Percentiles rank a stretch among this genome's conserved stretches.
Evolutionary conservation across 805 yeast species (phyloP).

Genomic region (Wickerhamomyces bisporus): DNA sequence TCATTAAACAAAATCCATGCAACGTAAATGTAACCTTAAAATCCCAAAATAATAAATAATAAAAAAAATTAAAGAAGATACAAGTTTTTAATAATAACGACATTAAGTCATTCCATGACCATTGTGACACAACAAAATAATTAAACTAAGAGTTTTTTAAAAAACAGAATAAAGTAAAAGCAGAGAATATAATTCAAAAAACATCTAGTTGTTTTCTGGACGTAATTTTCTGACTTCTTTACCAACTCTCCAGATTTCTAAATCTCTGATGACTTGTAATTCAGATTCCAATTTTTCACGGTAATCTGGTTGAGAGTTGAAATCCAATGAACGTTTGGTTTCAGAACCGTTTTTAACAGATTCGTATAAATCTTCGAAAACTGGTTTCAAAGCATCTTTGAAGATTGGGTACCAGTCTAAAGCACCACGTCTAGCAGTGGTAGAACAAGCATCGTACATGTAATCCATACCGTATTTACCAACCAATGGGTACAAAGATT

Average conservation of each 20-base stretch:
- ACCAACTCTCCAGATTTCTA: slow-evolving; percentile 99
- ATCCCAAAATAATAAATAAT: slow-evolving; percentile 10
- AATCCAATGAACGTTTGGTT: slow-evolving; percentile 96
- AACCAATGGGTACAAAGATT: slow-evolving; percentile 96
- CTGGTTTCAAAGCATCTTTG: slow-evolving; percentile 98
- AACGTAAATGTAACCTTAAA: slow-evolving; percentile 12
- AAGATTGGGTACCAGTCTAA: slow-evolving; percentile 99
- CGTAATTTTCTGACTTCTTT: slow-evolving; percentile 99
- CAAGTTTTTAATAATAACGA: slow-evolving; percentile 2
- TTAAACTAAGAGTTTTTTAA: slow-evolving; percentile 11
- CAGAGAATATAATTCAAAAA: slow-evolving; percentile 1
- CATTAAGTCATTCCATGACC: slow-evolving; percentile 27
- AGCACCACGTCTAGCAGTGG: slow-evolving; percentile 99
- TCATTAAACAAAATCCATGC: slow-evolving; percentile 38
- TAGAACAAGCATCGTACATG: slow-evolving; percentile 99
- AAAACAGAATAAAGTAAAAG: slow-evolving; percentile 1
- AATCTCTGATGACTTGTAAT: slow-evolving; percentile 86
- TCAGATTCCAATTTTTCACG: slow-evolving; percentile 93
- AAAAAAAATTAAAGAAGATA: slow-evolving; percentile 15
- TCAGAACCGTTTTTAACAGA: slow-evolving; percentile 94
- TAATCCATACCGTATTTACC: slow-evolving; percentile 99
- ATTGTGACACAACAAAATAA: slow-evolving; percentile 15
- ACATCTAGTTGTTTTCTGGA: slow-evolving; percentile 89
- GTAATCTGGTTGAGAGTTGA: slow-evolving; percentile 98
- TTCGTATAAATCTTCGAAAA: slow-evolving; percentile 92